These are phyloP conservation scores for Abrus precatorius DNA, from an alignment of 306 rosid species.

Conservation along the genomic window DNA sequence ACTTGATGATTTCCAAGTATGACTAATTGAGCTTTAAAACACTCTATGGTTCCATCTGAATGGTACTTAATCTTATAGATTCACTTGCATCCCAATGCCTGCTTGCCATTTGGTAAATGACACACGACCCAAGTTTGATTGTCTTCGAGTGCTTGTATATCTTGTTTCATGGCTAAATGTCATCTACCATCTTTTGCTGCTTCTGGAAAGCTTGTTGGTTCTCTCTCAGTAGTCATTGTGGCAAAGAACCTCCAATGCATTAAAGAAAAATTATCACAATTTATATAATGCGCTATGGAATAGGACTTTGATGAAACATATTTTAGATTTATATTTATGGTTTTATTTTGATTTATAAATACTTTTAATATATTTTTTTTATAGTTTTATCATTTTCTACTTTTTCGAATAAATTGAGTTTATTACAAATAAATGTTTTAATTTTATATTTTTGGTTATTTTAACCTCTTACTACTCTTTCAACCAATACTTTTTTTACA, in stretches of 20 bases:
- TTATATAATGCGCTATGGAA: background rate
- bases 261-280: no score
- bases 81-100: background rate
- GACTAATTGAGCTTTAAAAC: background rate
- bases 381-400: no score
- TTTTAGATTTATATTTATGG: no score
- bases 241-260: background rate
- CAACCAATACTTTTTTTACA: no score
- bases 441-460: no score
- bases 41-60: background rate
- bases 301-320: background rate
- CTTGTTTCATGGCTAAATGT: background rate
- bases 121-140: background rate
- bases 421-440: no score
- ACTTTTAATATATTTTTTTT: no score
- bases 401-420: no score
- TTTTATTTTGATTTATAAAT: no score
- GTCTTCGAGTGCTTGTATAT: background rate
- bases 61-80: background rate
- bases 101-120: background rate
- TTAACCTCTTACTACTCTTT: no score
- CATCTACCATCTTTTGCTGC: background rate
- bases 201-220: background rate
- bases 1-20: conserved; percentile 19
- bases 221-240: background rate